Base-by-base conservation (phyloP, 2,329 filamentous ascomycete genomes). In the Lecanoromycetidae sp. region DNA sequence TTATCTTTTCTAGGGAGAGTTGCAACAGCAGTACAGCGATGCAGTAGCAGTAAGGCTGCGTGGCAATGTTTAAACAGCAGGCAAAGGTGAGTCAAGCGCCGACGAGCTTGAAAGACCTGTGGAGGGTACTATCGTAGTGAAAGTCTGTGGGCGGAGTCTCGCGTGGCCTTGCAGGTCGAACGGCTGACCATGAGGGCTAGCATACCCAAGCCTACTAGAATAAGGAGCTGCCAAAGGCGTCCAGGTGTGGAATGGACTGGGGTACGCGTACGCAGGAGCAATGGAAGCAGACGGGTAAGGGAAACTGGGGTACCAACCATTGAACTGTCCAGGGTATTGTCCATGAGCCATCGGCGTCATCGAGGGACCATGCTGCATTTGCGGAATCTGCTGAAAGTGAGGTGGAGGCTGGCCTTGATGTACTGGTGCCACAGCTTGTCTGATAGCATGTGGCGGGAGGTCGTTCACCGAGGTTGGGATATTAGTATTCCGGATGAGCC, bases 401-500 rank as follows among this genome's bases (percentile, higher is more conserved):
- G 46, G 46, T 37, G 27, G 19, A 8, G 40, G 39, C 10, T 25
- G 36, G 3, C n/a, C 25, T 33, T 41, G 46, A n/a, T 68, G 65
- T 15, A 60, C 57, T 27, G 65, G 60, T n/a, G n/a, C n/a, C n/a
- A n/a, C n/a, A n/a, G n/a, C n/a, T n/a, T n/a, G n/a, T n/a, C n/a
- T n/a, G n/a, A n/a, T n/a, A n/a, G n/a, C n/a, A n/a, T n/a, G n/a
- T n/a, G n/a, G n/a, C n/a, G n/a, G n/a, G n/a, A n/a, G n/a, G n/a
- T n/a, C n/a, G n/a, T n/a, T n/a, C n/a, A n/a, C n/a, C 23, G 61
- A 62, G 4, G 77, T 75, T 0, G 83, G 84, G 8, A 91, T 70
- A 20, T 76, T 69, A 5, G 82, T 77, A 45, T 78, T 74, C 26
- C 79, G 75, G 19, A 98, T 69, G 33, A 95, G 69, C 26, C 77